Percentiles rank a stretch among this genome's conserved stretches.
phyloP scores from a whole-genome alignment of 805 yeast species.

The Starmerella stigmatis region DNA sequence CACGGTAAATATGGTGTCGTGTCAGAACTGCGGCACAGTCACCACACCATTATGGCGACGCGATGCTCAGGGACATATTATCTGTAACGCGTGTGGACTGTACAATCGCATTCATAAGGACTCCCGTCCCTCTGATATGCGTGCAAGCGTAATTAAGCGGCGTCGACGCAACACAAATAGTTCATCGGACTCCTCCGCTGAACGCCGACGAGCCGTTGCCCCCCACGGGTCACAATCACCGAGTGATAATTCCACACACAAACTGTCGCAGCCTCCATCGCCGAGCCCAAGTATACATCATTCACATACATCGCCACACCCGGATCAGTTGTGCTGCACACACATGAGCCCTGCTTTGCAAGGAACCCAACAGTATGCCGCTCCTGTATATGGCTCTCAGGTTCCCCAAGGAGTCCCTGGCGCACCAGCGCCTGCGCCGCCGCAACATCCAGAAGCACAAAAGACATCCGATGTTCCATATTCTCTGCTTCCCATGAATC shows the following conservation, averaged over 20 bases:
- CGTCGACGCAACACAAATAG: slow-evolving; percentile 42
- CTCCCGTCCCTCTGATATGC: slow-evolving; percentile 68
- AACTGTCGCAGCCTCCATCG: slow-evolving; percentile 3
- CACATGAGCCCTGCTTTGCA: slow-evolving; percentile 4
- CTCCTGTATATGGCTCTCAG: background rate
- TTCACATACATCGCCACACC: background rate
- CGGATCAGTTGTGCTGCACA: slow-evolving; percentile 7
- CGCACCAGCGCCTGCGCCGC: background rate
- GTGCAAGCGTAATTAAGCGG: slow-evolving; percentile 61
- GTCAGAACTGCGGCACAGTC: slow-evolving; percentile 75
- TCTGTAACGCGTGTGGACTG: slow-evolving; percentile 78
- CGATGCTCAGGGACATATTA: slow-evolving; percentile 69
- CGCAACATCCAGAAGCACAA: background rate
- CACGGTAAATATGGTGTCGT: slow-evolving; percentile 43
- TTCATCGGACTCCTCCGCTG: background rate
- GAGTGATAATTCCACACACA: background rate
- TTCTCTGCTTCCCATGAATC: background rate
- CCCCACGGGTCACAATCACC: background rate
- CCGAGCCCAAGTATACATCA: background rate
- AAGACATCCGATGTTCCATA: background rate
- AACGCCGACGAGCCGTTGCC: background rate
- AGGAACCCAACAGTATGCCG: background rate
- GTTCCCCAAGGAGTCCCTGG: background rate
- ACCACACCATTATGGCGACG: slow-evolving; percentile 83
- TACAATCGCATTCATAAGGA: slow-evolving; percentile 65